Conservation (phyloP, 148 eudicot species). For the Diospyros kaki region DNA sequence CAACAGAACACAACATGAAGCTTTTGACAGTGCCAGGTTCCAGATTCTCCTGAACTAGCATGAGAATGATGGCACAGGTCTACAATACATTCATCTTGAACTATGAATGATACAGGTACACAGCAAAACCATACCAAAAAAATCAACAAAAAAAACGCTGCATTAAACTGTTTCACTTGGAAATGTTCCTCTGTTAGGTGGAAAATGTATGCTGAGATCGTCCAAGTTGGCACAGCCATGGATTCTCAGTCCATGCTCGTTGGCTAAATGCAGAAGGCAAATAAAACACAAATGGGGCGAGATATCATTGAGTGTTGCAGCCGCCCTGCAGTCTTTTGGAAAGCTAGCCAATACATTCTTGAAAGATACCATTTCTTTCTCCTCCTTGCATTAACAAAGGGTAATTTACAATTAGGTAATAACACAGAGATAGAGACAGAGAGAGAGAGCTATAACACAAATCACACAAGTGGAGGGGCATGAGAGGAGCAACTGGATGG, state of each 20-base stretch:
- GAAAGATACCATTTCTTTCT: slow-evolving; percentile 43
- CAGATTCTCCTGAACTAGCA: not conserved
- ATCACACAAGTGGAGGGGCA: not conserved
- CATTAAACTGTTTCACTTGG: not conserved
- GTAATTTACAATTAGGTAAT: not conserved
- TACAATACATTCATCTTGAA: not conserved
- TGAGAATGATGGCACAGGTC: not conserved
- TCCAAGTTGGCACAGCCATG: slow-evolving; percentile 34
- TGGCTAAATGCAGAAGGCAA: slow-evolving; percentile 47
- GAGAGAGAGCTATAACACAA: not conserved
- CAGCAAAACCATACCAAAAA: not conserved
- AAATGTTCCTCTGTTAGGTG: not conserved
- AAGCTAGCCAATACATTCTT: slow-evolving; percentile 41
- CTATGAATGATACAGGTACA: not conserved
- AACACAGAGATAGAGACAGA: too few relatives aligned
- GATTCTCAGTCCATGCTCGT: slow-evolving; percentile 43
- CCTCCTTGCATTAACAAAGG: slow-evolving; percentile 14
- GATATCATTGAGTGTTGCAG: slow-evolving; percentile 31
- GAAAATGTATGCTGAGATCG: slow-evolving; percentile 40
- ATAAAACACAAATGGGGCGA: slow-evolving; percentile 62
- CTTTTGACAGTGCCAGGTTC: not conserved
- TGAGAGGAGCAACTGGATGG: not conserved
- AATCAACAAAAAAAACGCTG: not conserved
- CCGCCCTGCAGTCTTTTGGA: slow-evolving; percentile 41
- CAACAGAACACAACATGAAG: not conserved